These are phyloP conservation scores for Sutorius eximius DNA, from an alignment of 1,284 basidiomycete species.

Conservation along the genomic window DNA sequence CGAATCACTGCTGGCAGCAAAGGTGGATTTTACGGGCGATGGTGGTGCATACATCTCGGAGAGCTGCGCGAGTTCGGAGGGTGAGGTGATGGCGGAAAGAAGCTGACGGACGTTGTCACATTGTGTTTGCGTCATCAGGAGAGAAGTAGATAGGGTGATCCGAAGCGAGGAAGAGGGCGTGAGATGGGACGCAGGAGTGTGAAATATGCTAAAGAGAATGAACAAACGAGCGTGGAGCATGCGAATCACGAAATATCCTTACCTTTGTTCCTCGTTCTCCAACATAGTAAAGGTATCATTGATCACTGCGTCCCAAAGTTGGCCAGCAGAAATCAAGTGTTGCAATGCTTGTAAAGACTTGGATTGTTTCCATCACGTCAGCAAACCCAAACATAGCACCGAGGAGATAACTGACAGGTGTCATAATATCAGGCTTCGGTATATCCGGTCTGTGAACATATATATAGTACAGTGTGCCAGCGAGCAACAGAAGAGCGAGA, in stretches of 20 bases:
- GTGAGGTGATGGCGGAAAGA: conserved; percentile 69
- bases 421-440: conserved; percentile 48
- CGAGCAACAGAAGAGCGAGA: conserved; percentile 44
- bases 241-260: conserved; percentile 15
- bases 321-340: conserved; percentile 63
- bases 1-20: conserved; percentile 35
- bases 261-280: conserved; percentile 71
- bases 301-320: conserved; percentile 69
- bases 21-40: conserved; percentile 50
- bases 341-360: conserved; percentile 64
- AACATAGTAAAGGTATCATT: conserved; percentile 63
- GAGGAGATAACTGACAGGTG: conserved; percentile 45
- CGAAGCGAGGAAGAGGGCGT: conserved; percentile 61
- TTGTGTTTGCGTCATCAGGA: conserved; percentile 72
- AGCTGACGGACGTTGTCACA: conserved; percentile 78
- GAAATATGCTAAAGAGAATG: conserved; percentile 10
- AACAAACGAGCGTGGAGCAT: background rate
- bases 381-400: background rate
- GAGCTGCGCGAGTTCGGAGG: conserved; percentile 66
- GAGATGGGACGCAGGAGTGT: conserved; percentile 42
- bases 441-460: conserved; percentile 37
- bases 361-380: background rate
- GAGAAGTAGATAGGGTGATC: conserved; percentile 65
- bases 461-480: conserved; percentile 43
- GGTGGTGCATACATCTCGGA: conserved; percentile 84